phyloP scores from a whole-genome alignment of 2,329 filamentous ascomycete species.

The Fusarium sublunatum region DNA sequence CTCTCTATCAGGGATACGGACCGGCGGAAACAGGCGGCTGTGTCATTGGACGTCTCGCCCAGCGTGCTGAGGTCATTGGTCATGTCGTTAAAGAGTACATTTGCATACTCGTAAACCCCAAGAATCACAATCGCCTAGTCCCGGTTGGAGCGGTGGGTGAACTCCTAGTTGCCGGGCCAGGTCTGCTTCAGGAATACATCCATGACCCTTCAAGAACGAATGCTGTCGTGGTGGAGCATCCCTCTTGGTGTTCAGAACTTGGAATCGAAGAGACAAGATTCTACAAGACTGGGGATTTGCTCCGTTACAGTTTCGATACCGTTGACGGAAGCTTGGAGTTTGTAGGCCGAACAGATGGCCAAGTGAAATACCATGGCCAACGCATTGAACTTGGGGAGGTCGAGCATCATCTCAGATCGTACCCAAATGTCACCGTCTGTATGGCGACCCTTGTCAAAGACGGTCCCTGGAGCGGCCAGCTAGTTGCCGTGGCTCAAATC shows the following conservation, averaged over 20 bases:
- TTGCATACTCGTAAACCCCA: neutral
- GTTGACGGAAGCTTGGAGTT: slow-evolving; percentile 1
- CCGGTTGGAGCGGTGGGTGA: neutral
- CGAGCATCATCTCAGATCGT: neutral
- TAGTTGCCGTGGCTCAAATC: neutral
- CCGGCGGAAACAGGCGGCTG: slow-evolving; percentile 7
- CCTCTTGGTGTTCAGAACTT: slow-evolving; percentile 2
- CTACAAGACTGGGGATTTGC: neutral
- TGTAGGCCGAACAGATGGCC: slow-evolving; percentile 2
- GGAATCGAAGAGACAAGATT: slow-evolving; percentile 1
- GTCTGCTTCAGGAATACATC: slow-evolving; percentile 3
- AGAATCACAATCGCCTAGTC: slow-evolving; percentile 3
- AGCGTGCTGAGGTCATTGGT: neutral
- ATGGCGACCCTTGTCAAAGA: neutral
- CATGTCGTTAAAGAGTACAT: slow-evolving; percentile 5
- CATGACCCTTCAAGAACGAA: neutral
- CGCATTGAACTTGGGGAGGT: slow-evolving; percentile 3
- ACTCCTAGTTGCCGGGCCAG: slow-evolving; percentile 1
- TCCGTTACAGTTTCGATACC: neutral
- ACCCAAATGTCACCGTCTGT: neutral
- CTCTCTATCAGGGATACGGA: slow-evolving; percentile 3
- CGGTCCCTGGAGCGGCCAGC: slow-evolving; percentile 3
- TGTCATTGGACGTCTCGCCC: neutral
- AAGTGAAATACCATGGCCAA: slow-evolving; percentile 4
- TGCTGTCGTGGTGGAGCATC: neutral